Percentiles rank a stretch among this genome's conserved stretches.
Evolutionary conservation across 371 early-diverging fungal species (phyloP).

Genomic region (Mortierella sp.): DNA sequence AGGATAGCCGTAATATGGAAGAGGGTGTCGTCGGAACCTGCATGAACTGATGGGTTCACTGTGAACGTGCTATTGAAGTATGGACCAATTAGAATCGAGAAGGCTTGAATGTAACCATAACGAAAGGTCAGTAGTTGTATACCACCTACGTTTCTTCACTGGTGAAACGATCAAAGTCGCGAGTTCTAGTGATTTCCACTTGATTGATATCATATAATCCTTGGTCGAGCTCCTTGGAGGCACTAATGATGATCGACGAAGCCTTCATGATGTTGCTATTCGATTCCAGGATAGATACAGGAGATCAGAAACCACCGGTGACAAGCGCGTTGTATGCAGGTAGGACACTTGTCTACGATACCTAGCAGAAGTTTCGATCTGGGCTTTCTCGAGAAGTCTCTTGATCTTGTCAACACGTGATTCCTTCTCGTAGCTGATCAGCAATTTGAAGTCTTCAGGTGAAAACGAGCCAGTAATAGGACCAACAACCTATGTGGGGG

Average conservation of each 20-base stretch:
- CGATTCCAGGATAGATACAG: not conserved
- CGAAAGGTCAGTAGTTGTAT: not conserved
- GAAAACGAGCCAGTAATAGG: constrained; percentile 61
- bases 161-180: constrained; percentile 21
- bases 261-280: constrained; percentile 41
- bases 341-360: not conserved
- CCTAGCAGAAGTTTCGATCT: constrained; percentile 16
- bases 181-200: constrained; percentile 25
- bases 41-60: constrained; percentile 29
- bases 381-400: constrained; percentile 34
- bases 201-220: constrained; percentile 49
- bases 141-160: constrained; percentile 5
- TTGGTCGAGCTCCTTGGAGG: constrained; percentile 29
- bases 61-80: constrained; percentile 6
- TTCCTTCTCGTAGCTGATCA: constrained; percentile 59
- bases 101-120: no score
- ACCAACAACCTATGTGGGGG: constrained; percentile 58
- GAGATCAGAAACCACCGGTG: not conserved
- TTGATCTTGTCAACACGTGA: constrained; percentile 55
- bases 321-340: not conserved
- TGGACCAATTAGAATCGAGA: constrained; percentile 1
- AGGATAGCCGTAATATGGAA: constrained; percentile 74
- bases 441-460: constrained; percentile 59
- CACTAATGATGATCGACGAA: constrained; percentile 19
- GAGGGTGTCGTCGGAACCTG: constrained; percentile 47